Base-by-base conservation (phyloP, 768 basidiomycete genomes). In the Macrolepiota fuliginosa region DNA sequence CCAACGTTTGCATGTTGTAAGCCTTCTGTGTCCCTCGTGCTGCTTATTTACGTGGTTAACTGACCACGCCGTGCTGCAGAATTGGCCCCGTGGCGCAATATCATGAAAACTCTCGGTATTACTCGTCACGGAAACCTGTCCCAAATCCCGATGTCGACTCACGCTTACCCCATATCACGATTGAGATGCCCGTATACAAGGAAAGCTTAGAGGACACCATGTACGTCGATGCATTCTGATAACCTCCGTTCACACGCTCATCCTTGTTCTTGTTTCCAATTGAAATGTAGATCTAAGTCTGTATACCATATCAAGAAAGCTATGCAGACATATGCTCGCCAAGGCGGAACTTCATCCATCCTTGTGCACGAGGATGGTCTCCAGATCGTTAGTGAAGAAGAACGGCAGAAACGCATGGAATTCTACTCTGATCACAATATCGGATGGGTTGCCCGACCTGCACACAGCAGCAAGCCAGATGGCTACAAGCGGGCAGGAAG, bases 291-390 rank as follows among this genome's bases (percentile, higher is more conserved):
- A 63, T 69, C 85, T 6, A 90, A 89, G 3, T 91, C 90, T 17
- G 86, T 95, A 3, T 82, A 82, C 67, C 93, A 89, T 0, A 76
- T 88, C 64, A 92, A 92, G 74, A 88, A 87, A 75, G 92, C 91
- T 0, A 93, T 93, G 86, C 90, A 91, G 71, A 91, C 90, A n/a
- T 93, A 94, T 68, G 92, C 92, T 4, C 81, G 92, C n/a, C 92
- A 95, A 72, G 92, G 93, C 52, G 92, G 91, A 4, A 88, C 89
- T 1, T 91, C 89, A 10, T 72, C 84, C 27, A 92, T 95, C 69
- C 80, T 94, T 49, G 77, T 95, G 15, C 90, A 92, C 71, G 93
- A 94, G 68, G 92, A 94, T 70, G 93, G 92, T 29, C 73, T 94
- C 66, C 92, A 92, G 70, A 72, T 87, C 24, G 72, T 92, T 64